Evolutionary conservation across 139 green algal species (phyloP), one percentile per base, ranked within the genome.

Genomic region (Helicosporidium sp.): DNA sequence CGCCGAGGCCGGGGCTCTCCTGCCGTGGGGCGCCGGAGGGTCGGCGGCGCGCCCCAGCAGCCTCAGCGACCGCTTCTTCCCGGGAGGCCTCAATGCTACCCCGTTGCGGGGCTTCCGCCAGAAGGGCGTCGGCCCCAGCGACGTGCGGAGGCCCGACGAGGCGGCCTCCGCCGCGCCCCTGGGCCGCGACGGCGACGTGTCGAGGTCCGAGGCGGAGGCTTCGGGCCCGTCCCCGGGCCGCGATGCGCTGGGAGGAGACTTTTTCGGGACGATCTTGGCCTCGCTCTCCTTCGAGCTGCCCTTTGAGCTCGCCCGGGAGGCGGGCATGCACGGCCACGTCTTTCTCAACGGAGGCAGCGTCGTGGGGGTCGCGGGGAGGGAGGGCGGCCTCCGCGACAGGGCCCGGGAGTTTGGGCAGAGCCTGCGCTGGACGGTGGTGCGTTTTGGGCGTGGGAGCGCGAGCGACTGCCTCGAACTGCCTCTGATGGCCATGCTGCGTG

Each of bases 301-400:
- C 0, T 41, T 61, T 13, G 43, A 57, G 7, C 54, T 58, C 3
- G 18, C 75, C 26, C 44, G 52, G 7, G 55, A 67, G 27, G 36
- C 55, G 17, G 68, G 65, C 37, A 50, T 79, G 8, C 54, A 81
- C n/a, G 77, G 69, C 29, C 78, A 88, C 37, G 48, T 70, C 6
- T 88, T 87, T 54, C 34, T 78, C 5, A 85, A 87, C 41, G 72
- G 66, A 8, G 78, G 78, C 23, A 85, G 57, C 51, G 41, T 67
- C 17, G 44, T 64, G 18, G 54, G 55, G 26, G 36, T 83, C 28
- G 34, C 31, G 17, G 48, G 51, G 23, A 18, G 25, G 17, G 31
- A 54, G 6, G 19, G 54, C 6, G 24, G 29, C 7, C 23, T 57
- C 41, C 45, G 43, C 15, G 31, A 15, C 19, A 46, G 25, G 0